Percentiles rank a stretch among this genome's conserved stretches.
Evolutionary conservation across 768 basidiomycete genomes (phyloP).

Genomic region (Chalciporus piperatus): DNA sequence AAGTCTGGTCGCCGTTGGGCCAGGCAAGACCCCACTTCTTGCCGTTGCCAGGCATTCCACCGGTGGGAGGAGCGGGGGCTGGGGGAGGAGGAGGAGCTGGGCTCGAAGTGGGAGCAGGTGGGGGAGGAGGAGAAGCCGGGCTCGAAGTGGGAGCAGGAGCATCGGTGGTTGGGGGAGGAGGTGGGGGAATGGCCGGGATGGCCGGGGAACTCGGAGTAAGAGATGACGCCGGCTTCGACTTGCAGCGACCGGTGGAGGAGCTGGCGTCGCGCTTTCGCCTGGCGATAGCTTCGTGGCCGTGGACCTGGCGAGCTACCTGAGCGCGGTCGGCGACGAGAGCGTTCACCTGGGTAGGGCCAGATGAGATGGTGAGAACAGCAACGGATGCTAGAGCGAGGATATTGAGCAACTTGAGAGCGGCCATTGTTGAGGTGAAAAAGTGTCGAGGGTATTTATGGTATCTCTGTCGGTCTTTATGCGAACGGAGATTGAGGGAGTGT

Average conservation of each 20-base stretch:
- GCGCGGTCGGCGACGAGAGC: slow-evolving; percentile 46
- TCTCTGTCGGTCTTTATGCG: background rate
- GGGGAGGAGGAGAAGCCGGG: background rate
- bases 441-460: slow-evolving; percentile 12
- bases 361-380: slow-evolving; percentile 52
- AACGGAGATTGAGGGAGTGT: slow-evolving; percentile 24
- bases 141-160: background rate
- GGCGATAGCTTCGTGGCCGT: slow-evolving; percentile 43
- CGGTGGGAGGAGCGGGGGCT: background rate
- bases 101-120: background rate
- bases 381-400: slow-evolving; percentile 58
- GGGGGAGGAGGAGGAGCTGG: background rate
- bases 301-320: slow-evolving; percentile 46
- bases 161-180: slow-evolving; percentile 16
- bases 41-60: background rate
- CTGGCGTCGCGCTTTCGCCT: slow-evolving; percentile 47
- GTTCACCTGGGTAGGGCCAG: slow-evolving; percentile 43
- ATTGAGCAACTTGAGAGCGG: slow-evolving; percentile 50
- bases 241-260: slow-evolving; percentile 50
- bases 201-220: slow-evolving; percentile 14
- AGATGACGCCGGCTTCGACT: slow-evolving; percentile 42
- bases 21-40: slow-evolving; percentile 66
- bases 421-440: slow-evolving; percentile 34
- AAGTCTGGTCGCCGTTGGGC: slow-evolving; percentile 46
- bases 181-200: slow-evolving; percentile 13